Evolutionary conservation across 1,284 basidiomycete genomes (phyloP), one percentile per base, ranked within the genome.

Genomic region (Sutorius eximius): DNA sequence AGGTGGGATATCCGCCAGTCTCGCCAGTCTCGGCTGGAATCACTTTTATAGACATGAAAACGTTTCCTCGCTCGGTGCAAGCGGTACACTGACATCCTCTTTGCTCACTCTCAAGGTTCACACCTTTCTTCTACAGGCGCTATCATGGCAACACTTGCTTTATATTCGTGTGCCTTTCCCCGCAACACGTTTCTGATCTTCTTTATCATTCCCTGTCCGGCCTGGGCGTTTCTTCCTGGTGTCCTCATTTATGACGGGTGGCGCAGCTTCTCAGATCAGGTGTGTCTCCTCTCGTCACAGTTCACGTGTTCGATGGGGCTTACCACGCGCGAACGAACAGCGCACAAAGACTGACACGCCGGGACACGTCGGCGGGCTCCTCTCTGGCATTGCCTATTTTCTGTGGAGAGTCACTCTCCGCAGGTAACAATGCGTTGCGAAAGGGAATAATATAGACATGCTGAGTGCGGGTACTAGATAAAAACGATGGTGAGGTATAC

Each of bases 161-260:
- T 86, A 65, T 83, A 89, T 51, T 87, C 89, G 2, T 89, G 86
- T 67, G 70, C 82, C 6, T 81, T 85, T 40, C 93, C 93, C 1
- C 79, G 63, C 9, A 76, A 86, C 53, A 84, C 77, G 0, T 90
- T 95, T 69, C 73, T 83, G n/a, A 69, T 96, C 48, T 95, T 93
- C 70, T 91, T 85, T 51, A 79, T 95, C 61, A 71, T 96, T 11
- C 94, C 93, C 15, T 77, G 91, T 56, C 93, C 92, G 0, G 92
- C 92, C 0, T 95, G 92, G 91, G 76, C 80, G 3, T 80, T 83
- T 33, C 86, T 95, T 1, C 74, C 81, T 0, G 93, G 89, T 11
- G 74, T 95, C 50, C 88, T 95, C 63, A 73, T 82, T 5, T 91
- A 82, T 62, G 91, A 94, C 63, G 70, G 64, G 30, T 69, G 69